These are phyloP conservation scores for Selaginella moellendorffii DNA, from an alignment of 75 land plant species.

Conservation along the genomic window DNA sequence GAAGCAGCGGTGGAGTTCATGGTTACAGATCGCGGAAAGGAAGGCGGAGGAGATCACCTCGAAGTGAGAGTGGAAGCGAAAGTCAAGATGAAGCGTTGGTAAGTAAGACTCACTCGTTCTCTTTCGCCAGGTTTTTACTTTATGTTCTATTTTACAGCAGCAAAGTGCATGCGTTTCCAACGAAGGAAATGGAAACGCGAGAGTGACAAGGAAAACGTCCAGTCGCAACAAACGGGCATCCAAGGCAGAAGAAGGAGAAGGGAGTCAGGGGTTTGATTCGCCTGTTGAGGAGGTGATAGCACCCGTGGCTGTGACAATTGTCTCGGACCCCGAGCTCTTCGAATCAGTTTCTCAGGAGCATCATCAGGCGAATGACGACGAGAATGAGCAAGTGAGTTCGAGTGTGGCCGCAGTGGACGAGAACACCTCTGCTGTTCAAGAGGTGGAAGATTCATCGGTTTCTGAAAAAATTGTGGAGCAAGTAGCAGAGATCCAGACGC, in stretches of 20 bases:
- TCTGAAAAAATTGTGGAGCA: constrained; percentile 22
- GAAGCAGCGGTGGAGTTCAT: not conserved
- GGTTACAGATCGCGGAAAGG: not conserved
- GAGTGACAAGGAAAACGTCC: too few species aligned
- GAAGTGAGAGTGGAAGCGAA: too few species aligned
- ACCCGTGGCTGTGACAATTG: constrained; percentile 13
- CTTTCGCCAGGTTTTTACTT: not conserved
- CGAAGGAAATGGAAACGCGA: not conserved
- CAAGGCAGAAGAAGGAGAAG: not conserved
- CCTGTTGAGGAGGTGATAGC: constrained; percentile 12
- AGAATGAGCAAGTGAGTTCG: constrained; percentile 3
- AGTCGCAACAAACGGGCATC: too few species aligned
- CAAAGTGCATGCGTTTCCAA: not conserved
- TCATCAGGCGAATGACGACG: not conserved
- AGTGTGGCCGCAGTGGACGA: constrained; percentile 6
- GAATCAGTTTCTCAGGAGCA: not conserved
- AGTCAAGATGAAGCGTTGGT: not conserved
- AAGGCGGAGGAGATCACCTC: not conserved
- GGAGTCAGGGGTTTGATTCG: too few species aligned
- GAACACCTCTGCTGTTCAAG: not conserved
- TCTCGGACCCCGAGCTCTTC: constrained; percentile 12
- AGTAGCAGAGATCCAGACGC: not conserved
- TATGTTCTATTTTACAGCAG: not conserved
- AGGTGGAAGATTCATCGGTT: constrained; percentile 11
- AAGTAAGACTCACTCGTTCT: not conserved